Evolutionary conservation across 768 basidiomycete genomes (phyloP).

Genomic region (Termitomyces sp.): DNA sequence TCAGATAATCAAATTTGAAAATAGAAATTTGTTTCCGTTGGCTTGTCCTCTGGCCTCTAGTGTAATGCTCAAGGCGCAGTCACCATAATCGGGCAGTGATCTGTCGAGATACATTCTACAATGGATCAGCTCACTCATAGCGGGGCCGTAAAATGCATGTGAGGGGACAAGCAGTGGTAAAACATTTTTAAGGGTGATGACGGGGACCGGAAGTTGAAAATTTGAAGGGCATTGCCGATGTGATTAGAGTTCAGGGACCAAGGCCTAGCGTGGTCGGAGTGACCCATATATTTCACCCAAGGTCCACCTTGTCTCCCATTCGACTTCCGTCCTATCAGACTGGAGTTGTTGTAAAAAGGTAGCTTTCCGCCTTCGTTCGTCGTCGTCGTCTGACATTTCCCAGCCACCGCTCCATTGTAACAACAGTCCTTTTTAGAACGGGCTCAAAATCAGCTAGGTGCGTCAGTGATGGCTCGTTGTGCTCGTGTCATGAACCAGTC

Average conservation of each 20-base stretch:
- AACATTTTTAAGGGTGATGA: slow-evolving; percentile 28
- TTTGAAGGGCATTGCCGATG: slow-evolving; percentile 47
- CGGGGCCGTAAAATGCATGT: background rate
- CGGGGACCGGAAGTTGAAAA: slow-evolving; percentile 47
- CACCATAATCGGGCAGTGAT: background rate
- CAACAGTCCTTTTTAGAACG: slow-evolving; percentile 75
- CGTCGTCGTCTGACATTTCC: slow-evolving; percentile 15
- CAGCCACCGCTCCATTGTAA: slow-evolving; percentile 67
- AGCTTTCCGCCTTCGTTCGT: slow-evolving; percentile 19
- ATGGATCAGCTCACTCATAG: slow-evolving; percentile 1
- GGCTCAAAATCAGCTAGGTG: slow-evolving; percentile 74
- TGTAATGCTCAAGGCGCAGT: background rate
- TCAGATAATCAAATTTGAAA: background rate
- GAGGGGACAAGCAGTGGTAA: slow-evolving; percentile 13
- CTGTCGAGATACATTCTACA: background rate
- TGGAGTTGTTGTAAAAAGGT: slow-evolving; percentile 50
- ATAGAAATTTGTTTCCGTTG: background rate
- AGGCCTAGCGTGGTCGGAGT: slow-evolving; percentile 36
- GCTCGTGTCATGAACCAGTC: slow-evolving; percentile 20
- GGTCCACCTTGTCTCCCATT: slow-evolving; percentile 27
- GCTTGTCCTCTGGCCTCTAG: background rate
- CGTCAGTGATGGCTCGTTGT: slow-evolving; percentile 25
- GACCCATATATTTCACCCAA: slow-evolving; percentile 42
- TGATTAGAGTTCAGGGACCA: slow-evolving; percentile 43
- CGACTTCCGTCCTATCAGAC: slow-evolving; percentile 24